Evolutionary conservation across 257 asterid species (phyloP), one percentile per base, ranked within the genome.

Genomic region (Cruciata laevipes): DNA sequence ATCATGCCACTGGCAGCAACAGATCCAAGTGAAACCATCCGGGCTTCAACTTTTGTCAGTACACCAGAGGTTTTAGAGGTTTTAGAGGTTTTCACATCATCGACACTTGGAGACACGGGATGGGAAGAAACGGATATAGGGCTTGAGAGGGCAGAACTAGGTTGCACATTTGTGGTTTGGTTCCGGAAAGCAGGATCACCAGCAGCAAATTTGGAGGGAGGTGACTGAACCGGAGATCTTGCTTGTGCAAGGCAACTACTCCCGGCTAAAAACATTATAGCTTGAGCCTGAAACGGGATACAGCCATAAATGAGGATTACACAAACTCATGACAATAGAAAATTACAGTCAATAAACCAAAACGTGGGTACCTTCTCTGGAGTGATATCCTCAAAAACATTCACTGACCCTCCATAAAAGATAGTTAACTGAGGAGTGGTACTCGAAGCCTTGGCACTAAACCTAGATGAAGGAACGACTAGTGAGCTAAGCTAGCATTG

Each of bases 181-280:
- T 77, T 79, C 68, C 63, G 76, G 68, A 79, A 75, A 35, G 69
- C 76, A 64, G 76, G 73, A 23, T 82, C 84, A 11, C 67, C 75
- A n/a, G 83, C 77, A 21, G 79, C 80, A 75, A 56, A 71, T 71
- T 83, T 82, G 61, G 79, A 40, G 53, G 82, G 66, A 69, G 91
- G 81, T 61, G 84, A 65, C 67, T 71, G 84, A 75, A 73, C 49
- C 47, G 79, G 78, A 69, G 53, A 74, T 67, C 80, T 77, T 25
- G 86, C 21, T 65, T 80, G 90, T 20, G 81, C 67, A 30, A 67
- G 59, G 23, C 67, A 78, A 20, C 79, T 75, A 57, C 63, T 83
- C 72, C 89, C 91, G 63, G 97, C 97, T 80, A 91, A 71, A 72
- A 85, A 63, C 77, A 91, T 83, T 67, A 88, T 86, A 32, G 95